Percentiles rank a stretch among this genome's conserved stretches.
phyloP scores from a whole-genome alignment of 768 basidiomycete genomes.

The Pholiota conissans region DNA sequence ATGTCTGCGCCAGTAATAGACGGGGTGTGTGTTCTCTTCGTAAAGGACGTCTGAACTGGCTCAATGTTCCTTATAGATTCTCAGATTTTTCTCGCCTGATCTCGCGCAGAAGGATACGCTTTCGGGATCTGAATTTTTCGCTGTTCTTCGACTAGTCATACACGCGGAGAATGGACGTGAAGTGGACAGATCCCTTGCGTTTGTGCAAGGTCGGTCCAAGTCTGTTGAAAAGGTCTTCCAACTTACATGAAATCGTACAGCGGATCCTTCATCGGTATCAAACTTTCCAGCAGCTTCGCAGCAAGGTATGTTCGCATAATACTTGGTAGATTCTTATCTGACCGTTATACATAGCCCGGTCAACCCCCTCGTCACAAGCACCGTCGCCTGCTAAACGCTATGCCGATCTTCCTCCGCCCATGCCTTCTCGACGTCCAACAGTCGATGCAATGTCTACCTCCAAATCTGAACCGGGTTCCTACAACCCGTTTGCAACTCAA shows the following conservation, averaged over 20 bases:
- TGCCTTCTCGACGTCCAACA: constrained; percentile 12
- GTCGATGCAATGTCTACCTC: background rate
- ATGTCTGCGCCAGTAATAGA: constrained; percentile 57
- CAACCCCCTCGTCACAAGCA: constrained; percentile 20
- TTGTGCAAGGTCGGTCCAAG: constrained; percentile 66
- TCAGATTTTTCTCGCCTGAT: constrained; percentile 61
- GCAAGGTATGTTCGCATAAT: background rate
- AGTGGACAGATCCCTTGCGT: constrained; percentile 66
- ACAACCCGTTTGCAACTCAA: background rate
- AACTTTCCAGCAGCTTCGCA: background rate
- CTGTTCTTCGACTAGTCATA: constrained; percentile 63
- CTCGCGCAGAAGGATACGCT: constrained; percentile 54
- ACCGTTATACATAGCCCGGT: constrained; percentile 1
- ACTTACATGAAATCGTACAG: background rate
- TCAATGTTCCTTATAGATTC: too few relatives aligned
- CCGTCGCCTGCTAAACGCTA: constrained; percentile 24
- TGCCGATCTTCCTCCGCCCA: constrained; percentile 17
- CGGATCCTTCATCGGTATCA: background rate
- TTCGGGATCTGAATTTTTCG: constrained; percentile 75
- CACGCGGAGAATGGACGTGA: constrained; percentile 63
- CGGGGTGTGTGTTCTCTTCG: constrained; percentile 38
- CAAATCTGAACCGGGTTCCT: background rate
- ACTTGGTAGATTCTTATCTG: background rate
- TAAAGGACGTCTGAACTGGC: too few relatives aligned
- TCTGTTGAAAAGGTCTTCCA: background rate